A percentile compares a stretch with the other conserved stretches of the same genome.
Evolutionary conservation across 108 stramenopile species (phyloP).

Genomic region (Craspedostauros australis): DNA sequence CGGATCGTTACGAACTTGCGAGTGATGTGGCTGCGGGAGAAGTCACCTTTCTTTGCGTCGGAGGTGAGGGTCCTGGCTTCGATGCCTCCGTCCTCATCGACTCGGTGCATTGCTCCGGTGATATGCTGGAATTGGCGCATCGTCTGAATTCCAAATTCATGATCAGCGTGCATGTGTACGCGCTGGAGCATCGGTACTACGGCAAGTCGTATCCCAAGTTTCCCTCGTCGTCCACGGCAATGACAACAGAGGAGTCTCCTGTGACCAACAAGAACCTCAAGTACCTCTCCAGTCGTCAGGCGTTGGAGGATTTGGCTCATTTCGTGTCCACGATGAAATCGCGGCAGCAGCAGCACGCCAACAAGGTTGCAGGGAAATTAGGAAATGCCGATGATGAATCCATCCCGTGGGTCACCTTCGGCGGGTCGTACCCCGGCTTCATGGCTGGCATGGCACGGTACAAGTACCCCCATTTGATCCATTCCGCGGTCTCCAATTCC

Average conservation of each 20-base stretch:
- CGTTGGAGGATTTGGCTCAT: conserved; percentile 72
- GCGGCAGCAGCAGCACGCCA: background rate
- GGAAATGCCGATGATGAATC: background rate
- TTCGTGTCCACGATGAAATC: conserved; percentile 37
- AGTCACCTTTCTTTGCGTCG: conserved; percentile 73
- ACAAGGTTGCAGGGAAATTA: background rate
- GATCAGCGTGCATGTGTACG: conserved; percentile 57
- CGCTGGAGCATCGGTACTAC: conserved; percentile 90
- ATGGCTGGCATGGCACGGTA: conserved; percentile 74
- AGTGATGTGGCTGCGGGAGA: too few species aligned
- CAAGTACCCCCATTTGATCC: conserved; percentile 78
- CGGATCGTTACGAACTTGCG: conserved; percentile 40
- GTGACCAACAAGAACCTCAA: conserved; percentile 37
- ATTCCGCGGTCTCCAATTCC: conserved; percentile 73
- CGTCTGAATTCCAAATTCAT: conserved; percentile 2
- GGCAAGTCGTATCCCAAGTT: conserved; percentile 65
- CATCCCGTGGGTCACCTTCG: conserved; percentile 74
- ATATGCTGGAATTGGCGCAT: conserved; percentile 77
- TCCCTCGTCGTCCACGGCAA: background rate
- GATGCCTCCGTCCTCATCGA: conserved; percentile 57
- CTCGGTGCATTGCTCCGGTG: conserved; percentile 84
- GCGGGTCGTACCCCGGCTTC: conserved; percentile 87
- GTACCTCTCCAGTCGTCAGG: conserved; percentile 75
- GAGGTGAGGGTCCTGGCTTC: conserved; percentile 83
- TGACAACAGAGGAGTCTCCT: conserved; percentile 7